Evolutionary conservation across 73 alveolate genomes (phyloP).

Genomic region (Tetrahymena malaccensis): DNA sequence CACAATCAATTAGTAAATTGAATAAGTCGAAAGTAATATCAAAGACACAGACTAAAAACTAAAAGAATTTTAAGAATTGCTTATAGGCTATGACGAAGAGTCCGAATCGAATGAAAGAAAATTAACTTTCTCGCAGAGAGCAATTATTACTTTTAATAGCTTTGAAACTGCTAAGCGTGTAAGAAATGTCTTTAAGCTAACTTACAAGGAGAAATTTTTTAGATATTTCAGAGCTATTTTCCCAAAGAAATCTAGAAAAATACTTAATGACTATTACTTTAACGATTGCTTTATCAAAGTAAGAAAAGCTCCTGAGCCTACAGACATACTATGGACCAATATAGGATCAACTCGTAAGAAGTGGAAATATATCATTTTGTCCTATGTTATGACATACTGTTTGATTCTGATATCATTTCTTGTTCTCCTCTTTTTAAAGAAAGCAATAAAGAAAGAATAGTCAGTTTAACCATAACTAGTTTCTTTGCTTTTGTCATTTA

Average conservation of each 20-base stretch:
- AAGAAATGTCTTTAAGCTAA: neutral
- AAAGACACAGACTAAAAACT: neutral
- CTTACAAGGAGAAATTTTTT: neutral
- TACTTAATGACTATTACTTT: neutral
- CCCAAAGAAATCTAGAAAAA: neutral
- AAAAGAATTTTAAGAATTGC: neutral
- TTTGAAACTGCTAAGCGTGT: neutral
- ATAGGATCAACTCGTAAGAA: slow-evolving; percentile 8
- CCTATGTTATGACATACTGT: neutral
- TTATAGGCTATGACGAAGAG: neutral
- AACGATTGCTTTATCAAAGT: neutral
- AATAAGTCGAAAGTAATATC: neutral
- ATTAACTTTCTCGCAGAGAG: neutral
- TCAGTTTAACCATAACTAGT: neutral
- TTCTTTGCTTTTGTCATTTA: neutral
- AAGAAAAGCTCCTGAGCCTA: slow-evolving; percentile 15
- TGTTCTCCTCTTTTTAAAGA: neutral
- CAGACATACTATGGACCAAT: slow-evolving; percentile 12
- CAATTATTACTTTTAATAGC: neutral
- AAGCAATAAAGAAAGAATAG: neutral
- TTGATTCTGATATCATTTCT: neutral
- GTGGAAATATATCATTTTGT: neutral
- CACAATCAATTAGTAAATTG: neutral
- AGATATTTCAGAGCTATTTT: neutral
- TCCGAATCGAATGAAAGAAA: neutral